Evolutionary conservation across 2,329 filamentous ascomycete species (phyloP).

Genomic region (Fusarium anguioides): DNA sequence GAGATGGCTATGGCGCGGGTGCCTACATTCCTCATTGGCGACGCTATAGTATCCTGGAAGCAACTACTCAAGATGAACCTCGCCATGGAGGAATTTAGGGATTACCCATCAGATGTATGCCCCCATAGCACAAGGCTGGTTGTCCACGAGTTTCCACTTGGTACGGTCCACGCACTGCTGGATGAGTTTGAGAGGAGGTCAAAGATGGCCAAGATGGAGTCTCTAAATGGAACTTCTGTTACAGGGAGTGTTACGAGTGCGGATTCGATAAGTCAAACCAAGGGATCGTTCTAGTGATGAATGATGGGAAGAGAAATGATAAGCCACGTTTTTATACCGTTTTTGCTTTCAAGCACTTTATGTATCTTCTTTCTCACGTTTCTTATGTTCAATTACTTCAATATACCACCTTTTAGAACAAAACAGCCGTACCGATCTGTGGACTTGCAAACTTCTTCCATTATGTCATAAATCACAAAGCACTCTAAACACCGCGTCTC

Average conservation of each 20-base stretch:
- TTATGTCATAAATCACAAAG: no score
- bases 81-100: slow-evolving; percentile 51
- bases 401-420: not conserved
- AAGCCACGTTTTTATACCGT: slow-evolving; percentile 3
- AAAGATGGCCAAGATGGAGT: slow-evolving; percentile 34
- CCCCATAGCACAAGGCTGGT: slow-evolving; percentile 28
- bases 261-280: slow-evolving; percentile 11
- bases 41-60: slow-evolving; percentile 52
- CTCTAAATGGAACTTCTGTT: slow-evolving; percentile 15
- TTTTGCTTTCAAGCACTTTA: not conserved
- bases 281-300: slow-evolving; percentile 12
- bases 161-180: slow-evolving; percentile 29
- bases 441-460: no score
- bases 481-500: no score
- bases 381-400: not conserved
- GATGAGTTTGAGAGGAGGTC: slow-evolving; percentile 36
- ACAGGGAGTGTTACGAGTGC: slow-evolving; percentile 22
- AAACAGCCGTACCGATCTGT: not conserved
- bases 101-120: slow-evolving; percentile 48
- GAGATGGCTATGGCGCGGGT: slow-evolving; percentile 51
- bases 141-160: slow-evolving; percentile 30
- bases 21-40: slow-evolving; percentile 48
- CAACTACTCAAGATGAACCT: slow-evolving; percentile 51
- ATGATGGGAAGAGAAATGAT: not conserved
- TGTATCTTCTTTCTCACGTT: not conserved